These are phyloP conservation scores for Nemania sp. DNA, from an alignment of 2,329 filamentous ascomycete genomes.

Conservation along the genomic window DNA sequence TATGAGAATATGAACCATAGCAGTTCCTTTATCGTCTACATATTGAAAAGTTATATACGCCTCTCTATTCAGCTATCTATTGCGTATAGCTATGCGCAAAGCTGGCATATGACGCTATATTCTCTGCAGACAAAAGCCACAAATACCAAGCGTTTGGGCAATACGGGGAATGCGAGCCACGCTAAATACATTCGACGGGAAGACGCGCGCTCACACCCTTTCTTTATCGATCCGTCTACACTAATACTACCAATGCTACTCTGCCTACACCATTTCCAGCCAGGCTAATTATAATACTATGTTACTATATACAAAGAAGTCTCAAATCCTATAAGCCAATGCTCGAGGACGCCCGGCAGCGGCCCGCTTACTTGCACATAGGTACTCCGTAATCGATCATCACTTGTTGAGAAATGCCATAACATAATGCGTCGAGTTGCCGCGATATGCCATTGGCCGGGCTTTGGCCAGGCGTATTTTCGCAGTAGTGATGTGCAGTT, in stretches of 20 bases:
- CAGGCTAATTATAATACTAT: too few species aligned
- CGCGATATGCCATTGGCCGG: too few species aligned
- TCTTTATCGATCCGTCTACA: too few species aligned
- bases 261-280: too few species aligned
- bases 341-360: constrained; percentile 6
- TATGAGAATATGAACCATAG: not conserved
- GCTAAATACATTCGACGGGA: too few species aligned
- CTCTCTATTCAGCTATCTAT: not conserved
- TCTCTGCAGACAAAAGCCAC: constrained; percentile 2
- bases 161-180: constrained; percentile 25
- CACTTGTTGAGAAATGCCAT: not conserved
- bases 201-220: too few species aligned
- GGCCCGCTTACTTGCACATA: not conserved
- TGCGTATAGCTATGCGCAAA: constrained; percentile 12
- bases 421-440: too few species aligned
- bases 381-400: not conserved
- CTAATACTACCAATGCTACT: too few species aligned
- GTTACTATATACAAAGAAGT: too few species aligned
- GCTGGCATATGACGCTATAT: not conserved
- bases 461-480: too few species aligned
- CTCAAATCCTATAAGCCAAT: too few species aligned
- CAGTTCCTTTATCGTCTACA: not conserved
- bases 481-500: too few species aligned
- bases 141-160: constrained; percentile 3
- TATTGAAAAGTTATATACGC: not conserved